Percentiles rank a stretch among this genome's conserved stretches.
These are phyloP conservation scores for Calonectria henricotiae DNA, from an alignment of 2,329 filamentous ascomycete species.

Conservation along the genomic window DNA sequence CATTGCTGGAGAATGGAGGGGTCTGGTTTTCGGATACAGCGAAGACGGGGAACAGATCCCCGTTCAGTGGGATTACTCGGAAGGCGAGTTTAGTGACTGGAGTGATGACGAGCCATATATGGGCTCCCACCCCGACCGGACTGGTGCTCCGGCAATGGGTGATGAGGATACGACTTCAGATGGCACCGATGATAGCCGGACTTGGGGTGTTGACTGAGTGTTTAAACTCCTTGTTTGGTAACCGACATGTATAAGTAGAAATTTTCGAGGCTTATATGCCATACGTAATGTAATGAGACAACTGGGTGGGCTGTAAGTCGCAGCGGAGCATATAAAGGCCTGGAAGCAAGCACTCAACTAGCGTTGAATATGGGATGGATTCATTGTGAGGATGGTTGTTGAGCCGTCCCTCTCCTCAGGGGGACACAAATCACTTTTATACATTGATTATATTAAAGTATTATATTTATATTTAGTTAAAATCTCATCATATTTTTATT, in stretches of 20 bases:
- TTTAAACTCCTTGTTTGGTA: neutral
- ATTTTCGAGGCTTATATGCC: neutral
- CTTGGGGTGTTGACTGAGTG: slow-evolving; percentile 51
- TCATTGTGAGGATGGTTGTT: slow-evolving; percentile 25
- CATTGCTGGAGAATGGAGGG: slow-evolving; percentile 76
- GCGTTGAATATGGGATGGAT: slow-evolving; percentile 43
- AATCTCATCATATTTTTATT: too few species aligned
- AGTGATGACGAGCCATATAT: slow-evolving; percentile 68
- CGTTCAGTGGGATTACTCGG: slow-evolving; percentile 76
- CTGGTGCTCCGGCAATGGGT: slow-evolving; percentile 4
- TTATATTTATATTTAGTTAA: too few species aligned
- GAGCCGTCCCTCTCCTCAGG: too few species aligned
- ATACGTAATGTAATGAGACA: slow-evolving; percentile 25
- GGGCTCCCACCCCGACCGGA: slow-evolving; percentile 36
- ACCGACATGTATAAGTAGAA: slow-evolving; percentile 30
- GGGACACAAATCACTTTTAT: too few species aligned
- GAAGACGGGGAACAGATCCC: slow-evolving; percentile 71
- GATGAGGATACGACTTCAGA: slow-evolving; percentile 35
- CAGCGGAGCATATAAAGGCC: slow-evolving; percentile 35
- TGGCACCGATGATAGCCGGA: slow-evolving; percentile 48
- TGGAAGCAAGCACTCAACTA: slow-evolving; percentile 33
- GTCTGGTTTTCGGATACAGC: slow-evolving; percentile 70
- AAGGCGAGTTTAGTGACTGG: slow-evolving; percentile 70
- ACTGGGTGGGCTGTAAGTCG: slow-evolving; percentile 23
- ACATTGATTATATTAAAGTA: too few species aligned